phyloP scores from a whole-genome alignment of 805 yeast species.

The Kazachstania taianensis region DNA sequence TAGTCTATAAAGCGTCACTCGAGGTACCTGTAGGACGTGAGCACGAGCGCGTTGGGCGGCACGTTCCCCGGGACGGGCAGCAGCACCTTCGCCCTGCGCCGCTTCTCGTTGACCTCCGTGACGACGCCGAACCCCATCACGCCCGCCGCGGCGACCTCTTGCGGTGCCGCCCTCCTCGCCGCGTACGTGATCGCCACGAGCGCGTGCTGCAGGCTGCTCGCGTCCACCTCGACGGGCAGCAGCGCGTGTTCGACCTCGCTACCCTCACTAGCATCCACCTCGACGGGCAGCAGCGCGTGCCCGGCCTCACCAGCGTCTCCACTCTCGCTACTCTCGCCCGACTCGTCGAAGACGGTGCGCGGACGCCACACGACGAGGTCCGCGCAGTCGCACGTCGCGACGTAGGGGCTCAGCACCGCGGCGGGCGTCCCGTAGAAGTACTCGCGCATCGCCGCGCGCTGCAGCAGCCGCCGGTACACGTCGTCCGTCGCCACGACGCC shows the following conservation, averaged over 20 bases:
- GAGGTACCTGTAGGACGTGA: slow-evolving; percentile 72
- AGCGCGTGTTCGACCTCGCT: slow-evolving; percentile 12
- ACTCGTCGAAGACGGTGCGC: slow-evolving; percentile 22
- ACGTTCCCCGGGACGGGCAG: slow-evolving; percentile 82
- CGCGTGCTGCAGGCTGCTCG: slow-evolving; percentile 60
- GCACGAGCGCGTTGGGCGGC: slow-evolving; percentile 62
- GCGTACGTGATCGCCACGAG: slow-evolving; percentile 57
- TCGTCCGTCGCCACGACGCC: slow-evolving; percentile 74
- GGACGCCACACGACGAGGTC: slow-evolving; percentile 59
- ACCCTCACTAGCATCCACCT: slow-evolving; percentile 34
- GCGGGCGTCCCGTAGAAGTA: slow-evolving; percentile 76
- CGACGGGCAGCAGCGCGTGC: slow-evolving; percentile 29
- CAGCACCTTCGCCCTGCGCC: slow-evolving; percentile 55
- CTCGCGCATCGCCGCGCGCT: slow-evolving; percentile 69
- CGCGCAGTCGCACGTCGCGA: slow-evolving; percentile 59
- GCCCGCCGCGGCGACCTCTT: slow-evolving; percentile 42
- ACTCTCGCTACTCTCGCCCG: slow-evolving; percentile 1
- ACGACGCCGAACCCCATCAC: slow-evolving; percentile 72
- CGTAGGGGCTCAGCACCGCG: slow-evolving; percentile 71
- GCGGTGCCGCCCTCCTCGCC: slow-evolving; percentile 36
- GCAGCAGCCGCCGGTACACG: slow-evolving; percentile 54
- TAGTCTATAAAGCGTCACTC: too few relatives aligned
- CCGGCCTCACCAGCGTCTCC: slow-evolving; percentile 14
- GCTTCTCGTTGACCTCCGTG: slow-evolving; percentile 63
- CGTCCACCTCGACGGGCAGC: slow-evolving; percentile 34